Evolutionary conservation across 2,329 filamentous ascomycete species (phyloP).

Genomic region (Ascochyta fabae): DNA sequence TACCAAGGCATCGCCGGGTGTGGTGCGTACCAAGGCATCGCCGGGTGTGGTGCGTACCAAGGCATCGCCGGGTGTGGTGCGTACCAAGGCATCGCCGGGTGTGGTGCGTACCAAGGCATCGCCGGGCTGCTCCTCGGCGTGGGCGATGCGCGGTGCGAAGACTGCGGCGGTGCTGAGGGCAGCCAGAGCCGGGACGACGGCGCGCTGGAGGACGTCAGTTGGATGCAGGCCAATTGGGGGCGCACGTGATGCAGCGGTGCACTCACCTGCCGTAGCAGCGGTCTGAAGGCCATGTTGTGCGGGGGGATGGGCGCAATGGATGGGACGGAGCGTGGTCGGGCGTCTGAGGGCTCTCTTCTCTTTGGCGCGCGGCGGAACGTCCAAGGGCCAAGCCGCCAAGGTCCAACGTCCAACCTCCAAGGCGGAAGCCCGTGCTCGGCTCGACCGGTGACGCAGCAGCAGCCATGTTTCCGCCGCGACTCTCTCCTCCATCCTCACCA

Average conservation of each 20-base stretch:
- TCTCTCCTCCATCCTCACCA: slow-evolving; percentile 17
- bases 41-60: too few relatives aligned
- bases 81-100: too few relatives aligned
- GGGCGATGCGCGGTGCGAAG: slow-evolving; percentile 55
- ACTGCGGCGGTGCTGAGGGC: slow-evolving; percentile 54
- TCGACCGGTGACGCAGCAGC: slow-evolving; percentile 28
- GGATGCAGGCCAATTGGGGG: background rate
- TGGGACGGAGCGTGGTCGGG: slow-evolving; percentile 18
- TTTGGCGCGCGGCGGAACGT: background rate
- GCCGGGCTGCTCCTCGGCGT: slow-evolving; percentile 55
- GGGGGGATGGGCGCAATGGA: slow-evolving; percentile 43
- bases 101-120: too few relatives aligned
- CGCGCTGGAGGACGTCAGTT: slow-evolving; percentile 50
- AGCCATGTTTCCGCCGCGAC: too few relatives aligned
- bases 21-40: too few relatives aligned
- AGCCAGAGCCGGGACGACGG: slow-evolving; percentile 56
- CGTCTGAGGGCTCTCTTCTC: slow-evolving; percentile 33
- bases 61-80: too few relatives aligned
- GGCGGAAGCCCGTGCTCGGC: slow-evolving; percentile 4
- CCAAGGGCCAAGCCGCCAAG: background rate
- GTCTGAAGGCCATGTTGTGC: slow-evolving; percentile 59
- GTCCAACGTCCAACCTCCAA: background rate
- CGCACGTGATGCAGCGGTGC: too few relatives aligned
- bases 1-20: too few relatives aligned
- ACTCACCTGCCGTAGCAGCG: slow-evolving; percentile 60